Percentiles rank a stretch among this genome's conserved stretches.
Evolutionary conservation across 1,284 basidiomycete genomes (phyloP).

Genomic region (Tetrapyrgos nigripes): DNA sequence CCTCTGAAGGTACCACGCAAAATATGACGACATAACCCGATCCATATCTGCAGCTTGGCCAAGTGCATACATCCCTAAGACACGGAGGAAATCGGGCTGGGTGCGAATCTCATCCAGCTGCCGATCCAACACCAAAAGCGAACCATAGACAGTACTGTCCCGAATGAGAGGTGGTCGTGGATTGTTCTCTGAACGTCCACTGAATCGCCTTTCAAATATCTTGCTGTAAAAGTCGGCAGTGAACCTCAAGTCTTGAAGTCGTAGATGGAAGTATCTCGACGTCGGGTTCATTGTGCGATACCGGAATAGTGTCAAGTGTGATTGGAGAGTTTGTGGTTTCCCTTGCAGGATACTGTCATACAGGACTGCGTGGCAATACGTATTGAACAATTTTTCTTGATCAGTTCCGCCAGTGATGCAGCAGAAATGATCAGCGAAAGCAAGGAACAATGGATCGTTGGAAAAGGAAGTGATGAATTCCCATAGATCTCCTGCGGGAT

Average conservation of each 20-base stretch:
- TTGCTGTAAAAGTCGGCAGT: slow-evolving; percentile 76
- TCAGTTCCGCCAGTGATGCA: slow-evolving; percentile 61
- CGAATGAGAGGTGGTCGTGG: slow-evolving; percentile 69
- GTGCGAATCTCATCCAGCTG: slow-evolving; percentile 54
- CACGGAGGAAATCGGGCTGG: slow-evolving; percentile 48
- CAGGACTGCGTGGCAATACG: slow-evolving; percentile 79
- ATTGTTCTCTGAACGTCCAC: slow-evolving; percentile 68
- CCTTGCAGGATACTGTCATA: slow-evolving; percentile 91
- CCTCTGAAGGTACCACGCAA: slow-evolving; percentile 68
- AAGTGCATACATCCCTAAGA: slow-evolving; percentile 59
- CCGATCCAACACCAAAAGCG: slow-evolving; percentile 64
- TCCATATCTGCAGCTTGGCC: slow-evolving; percentile 43
- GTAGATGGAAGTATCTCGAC: slow-evolving; percentile 66
- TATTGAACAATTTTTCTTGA: slow-evolving; percentile 67
- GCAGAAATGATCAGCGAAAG: slow-evolving; percentile 79
- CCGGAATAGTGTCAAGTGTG: slow-evolving; percentile 76
- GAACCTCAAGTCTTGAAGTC: slow-evolving; percentile 74
- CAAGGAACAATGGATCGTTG: slow-evolving; percentile 75
- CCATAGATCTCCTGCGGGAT: slow-evolving; percentile 74
- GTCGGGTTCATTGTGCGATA: slow-evolving; percentile 64
- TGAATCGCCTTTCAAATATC: slow-evolving; percentile 74
- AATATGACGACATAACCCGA: slow-evolving; percentile 21
- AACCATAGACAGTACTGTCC: slow-evolving; percentile 69
- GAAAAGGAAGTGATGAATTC: slow-evolving; percentile 89
- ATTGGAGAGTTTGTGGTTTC: slow-evolving; percentile 79